Conservation (phyloP, 352 stramenopile species). For the Elongisporangium senticosum region DNA sequence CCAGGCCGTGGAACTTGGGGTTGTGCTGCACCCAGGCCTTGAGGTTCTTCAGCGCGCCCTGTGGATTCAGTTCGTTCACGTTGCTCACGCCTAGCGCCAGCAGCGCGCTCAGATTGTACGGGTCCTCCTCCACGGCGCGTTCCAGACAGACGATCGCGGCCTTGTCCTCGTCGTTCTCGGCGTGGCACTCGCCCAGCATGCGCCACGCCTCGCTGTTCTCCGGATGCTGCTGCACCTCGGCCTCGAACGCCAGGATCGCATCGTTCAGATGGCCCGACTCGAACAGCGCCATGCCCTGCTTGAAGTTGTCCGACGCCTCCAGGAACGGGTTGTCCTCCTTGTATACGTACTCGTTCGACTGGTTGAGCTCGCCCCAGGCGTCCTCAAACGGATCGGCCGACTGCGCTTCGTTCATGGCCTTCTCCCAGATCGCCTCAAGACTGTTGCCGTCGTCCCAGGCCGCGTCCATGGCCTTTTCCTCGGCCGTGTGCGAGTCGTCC, state of each 20-base stretch:
- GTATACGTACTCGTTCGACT: slow-evolving; percentile 62
- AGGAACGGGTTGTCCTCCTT: slow-evolving; percentile 73
- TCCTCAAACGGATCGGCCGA: slow-evolving; percentile 77
- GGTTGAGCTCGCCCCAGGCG: slow-evolving; percentile 46
- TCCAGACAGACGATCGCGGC: slow-evolving; percentile 94
- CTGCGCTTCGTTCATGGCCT: slow-evolving; percentile 64
- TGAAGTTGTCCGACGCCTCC: slow-evolving; percentile 63
- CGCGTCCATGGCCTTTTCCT: slow-evolving; percentile 51
- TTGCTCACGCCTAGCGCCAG: slow-evolving; percentile 93
- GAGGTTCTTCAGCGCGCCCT: slow-evolving; percentile 89
- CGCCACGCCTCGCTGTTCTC: slow-evolving; percentile 94
- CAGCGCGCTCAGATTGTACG: slow-evolving; percentile 92
- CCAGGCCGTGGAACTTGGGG: slow-evolving; percentile 94
- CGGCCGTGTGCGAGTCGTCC: slow-evolving; percentile 33
- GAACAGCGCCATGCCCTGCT: slow-evolving; percentile 81
- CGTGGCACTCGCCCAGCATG: slow-evolving; percentile 93
- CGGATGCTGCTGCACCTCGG: slow-evolving; percentile 89
- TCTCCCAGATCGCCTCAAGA: slow-evolving; percentile 72
- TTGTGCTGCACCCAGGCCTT: slow-evolving; percentile 97
- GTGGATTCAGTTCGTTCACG: slow-evolving; percentile 96
- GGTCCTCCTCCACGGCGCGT: slow-evolving; percentile 91
- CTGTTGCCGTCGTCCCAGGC: slow-evolving; percentile 48
- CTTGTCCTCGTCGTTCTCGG: slow-evolving; percentile 96
- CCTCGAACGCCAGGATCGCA: slow-evolving; percentile 94
- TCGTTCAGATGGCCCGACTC: slow-evolving; percentile 87